Evolutionary conservation across 495 filamentous ascomycete species (phyloP).

Genomic region (Chaetomium cochliodes): DNA sequence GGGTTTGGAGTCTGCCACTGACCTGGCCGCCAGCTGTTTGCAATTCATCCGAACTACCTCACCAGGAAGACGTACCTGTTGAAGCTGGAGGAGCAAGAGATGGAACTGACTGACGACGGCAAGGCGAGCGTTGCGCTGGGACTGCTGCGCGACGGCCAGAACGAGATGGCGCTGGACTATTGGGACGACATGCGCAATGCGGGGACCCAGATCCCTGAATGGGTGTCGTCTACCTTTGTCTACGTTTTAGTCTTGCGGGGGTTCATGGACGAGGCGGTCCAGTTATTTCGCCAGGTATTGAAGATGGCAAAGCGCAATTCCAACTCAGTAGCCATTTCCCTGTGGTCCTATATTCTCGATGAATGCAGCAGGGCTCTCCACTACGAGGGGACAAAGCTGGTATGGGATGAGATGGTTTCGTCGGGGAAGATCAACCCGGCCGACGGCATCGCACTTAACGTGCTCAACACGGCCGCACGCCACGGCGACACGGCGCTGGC

Average conservation of each 20-base stretch:
- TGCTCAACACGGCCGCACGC: conserved; percentile 67
- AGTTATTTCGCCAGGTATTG: conserved; percentile 57
- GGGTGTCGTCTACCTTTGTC: conserved; percentile 74
- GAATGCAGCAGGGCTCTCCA: conserved; percentile 53
- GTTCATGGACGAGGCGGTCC: conserved; percentile 73
- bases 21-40: conserved; percentile 55
- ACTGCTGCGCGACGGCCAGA: conserved; percentile 72
- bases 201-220: conserved; percentile 56
- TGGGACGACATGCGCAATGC: conserved; percentile 63
- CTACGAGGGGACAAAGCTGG: conserved; percentile 49
- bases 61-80: conserved; percentile 67
- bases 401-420: conserved; percentile 62
- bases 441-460: conserved; percentile 60
- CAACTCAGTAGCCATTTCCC: conserved; percentile 42
- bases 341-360: conserved; percentile 73
- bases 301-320: conserved; percentile 45
- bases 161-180: conserved; percentile 76
- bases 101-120: conserved; percentile 60
- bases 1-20: not conserved
- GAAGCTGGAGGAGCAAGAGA: conserved; percentile 69
- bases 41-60: conserved; percentile 82
- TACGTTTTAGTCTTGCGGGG: conserved; percentile 65
- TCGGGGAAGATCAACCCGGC: conserved; percentile 62
- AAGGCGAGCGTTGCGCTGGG: conserved; percentile 69
- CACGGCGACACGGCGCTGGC: conserved; percentile 66